These are phyloP conservation scores for Cercospora sp. DNA, from an alignment of 2,329 filamentous ascomycete species.

Conservation along the genomic window DNA sequence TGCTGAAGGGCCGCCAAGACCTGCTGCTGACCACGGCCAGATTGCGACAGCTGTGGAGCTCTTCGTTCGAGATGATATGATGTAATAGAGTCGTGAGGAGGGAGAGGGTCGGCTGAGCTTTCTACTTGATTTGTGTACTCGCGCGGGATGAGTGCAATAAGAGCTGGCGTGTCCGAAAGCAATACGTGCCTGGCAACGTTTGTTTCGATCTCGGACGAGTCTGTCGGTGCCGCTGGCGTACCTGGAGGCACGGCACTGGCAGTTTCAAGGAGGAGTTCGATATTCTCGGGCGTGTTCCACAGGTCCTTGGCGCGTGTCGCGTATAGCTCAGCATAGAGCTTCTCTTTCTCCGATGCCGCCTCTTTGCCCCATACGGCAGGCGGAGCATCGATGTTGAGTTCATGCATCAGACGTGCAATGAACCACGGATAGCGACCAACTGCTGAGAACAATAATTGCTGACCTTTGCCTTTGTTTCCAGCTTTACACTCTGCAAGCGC, in stretches of 20 bases:
- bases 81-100: slow-evolving; percentile 56
- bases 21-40: background rate
- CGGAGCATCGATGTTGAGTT: slow-evolving; percentile 74
- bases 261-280: slow-evolving; percentile 67
- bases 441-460: slow-evolving; percentile 63
- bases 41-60: background rate
- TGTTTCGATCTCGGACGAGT: slow-evolving; percentile 45
- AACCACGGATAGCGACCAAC: slow-evolving; percentile 81
- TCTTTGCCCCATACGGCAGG: slow-evolving; percentile 79
- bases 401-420: slow-evolving; percentile 75
- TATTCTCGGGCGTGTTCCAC: slow-evolving; percentile 78
- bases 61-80: slow-evolving; percentile 15
- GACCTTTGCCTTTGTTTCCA: slow-evolving; percentile 65
- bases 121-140: slow-evolving; percentile 63
- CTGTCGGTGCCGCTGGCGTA: slow-evolving; percentile 45
- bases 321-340: slow-evolving; percentile 74
- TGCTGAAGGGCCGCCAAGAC: background rate
- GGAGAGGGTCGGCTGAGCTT: slow-evolving; percentile 79
- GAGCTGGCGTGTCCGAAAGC: slow-evolving; percentile 69
- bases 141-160: slow-evolving; percentile 69
- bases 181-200: slow-evolving; percentile 74
- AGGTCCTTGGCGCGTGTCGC: slow-evolving; percentile 73
- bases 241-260: slow-evolving; percentile 54
- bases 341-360: slow-evolving; percentile 63
- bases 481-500: slow-evolving; percentile 74